A percentile compares a stretch with the other conserved stretches of the same genome.
phyloP scores from a whole-genome alignment of 345 rosid genomes.

The Combretum micranthum region DNA sequence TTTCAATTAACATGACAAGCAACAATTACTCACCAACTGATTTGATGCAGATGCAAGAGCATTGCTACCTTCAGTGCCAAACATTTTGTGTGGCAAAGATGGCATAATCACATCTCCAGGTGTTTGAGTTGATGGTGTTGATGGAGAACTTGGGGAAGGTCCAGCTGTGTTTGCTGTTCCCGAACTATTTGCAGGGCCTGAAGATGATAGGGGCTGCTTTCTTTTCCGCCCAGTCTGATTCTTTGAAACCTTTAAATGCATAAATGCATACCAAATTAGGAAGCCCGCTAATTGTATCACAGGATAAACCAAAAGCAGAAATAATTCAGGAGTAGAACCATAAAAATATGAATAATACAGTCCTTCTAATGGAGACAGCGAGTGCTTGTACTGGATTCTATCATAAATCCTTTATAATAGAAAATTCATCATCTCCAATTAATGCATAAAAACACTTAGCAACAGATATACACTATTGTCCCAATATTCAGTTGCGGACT shows the following conservation, averaged over 20 bases:
- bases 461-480: too few relatives aligned
- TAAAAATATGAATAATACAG: too few relatives aligned
- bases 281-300: constrained; percentile 8
- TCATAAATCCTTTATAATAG: too few relatives aligned
- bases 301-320: too few relatives aligned
- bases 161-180: constrained; percentile 99
- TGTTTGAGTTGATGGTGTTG: constrained; percentile 96
- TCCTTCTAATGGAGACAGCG: too few relatives aligned
- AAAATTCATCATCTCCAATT: too few relatives aligned
- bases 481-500: too few relatives aligned
- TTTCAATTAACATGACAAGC: too few relatives aligned
- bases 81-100: constrained; percentile 75
- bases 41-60: constrained; percentile 83
- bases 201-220: constrained; percentile 95
- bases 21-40: constrained; percentile 69
- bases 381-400: too few relatives aligned
- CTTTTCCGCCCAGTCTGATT: constrained; percentile 92
- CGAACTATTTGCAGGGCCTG: constrained; percentile 98
- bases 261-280: constrained; percentile 24
- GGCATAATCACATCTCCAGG: constrained; percentile 95
- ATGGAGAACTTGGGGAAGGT: constrained; percentile 98
- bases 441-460: too few relatives aligned
- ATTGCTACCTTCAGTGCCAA: constrained; percentile 69
- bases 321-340: not conserved
- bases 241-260: constrained; percentile 68